Evolutionary conservation across 345 rosid genomes (phyloP).

Genomic region (Camelina sativa): DNA sequence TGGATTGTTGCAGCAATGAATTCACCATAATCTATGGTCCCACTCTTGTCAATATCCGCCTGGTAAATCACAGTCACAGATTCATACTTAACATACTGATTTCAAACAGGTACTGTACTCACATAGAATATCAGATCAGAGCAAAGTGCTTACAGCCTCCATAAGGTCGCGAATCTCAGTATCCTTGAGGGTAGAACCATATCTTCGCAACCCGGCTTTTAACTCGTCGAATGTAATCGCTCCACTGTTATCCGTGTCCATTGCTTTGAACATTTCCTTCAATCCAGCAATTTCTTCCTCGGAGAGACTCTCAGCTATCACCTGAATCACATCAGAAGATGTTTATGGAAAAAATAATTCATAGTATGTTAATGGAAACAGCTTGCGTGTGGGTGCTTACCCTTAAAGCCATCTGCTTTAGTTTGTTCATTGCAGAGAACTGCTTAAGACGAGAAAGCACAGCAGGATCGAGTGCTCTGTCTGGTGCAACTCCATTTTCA

Average conservation of each 20-base stretch:
- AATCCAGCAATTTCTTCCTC: conserved; percentile 99
- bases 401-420: conserved; percentile 98
- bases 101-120: conserved; percentile 14
- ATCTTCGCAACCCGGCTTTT: conserved; percentile 93
- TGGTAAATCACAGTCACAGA: conserved; percentile 44
- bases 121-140: conserved; percentile 24
- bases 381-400: conserved; percentile 46
- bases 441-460: conserved; percentile 96
- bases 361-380: neutral
- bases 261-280: conserved; percentile 87
- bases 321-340: conserved; percentile 55
- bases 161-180: conserved; percentile 95
- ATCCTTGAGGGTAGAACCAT: conserved; percentile 95
- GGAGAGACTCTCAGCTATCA: conserved; percentile 96
- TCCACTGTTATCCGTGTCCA: conserved; percentile 97
- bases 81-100: conserved; percentile 16
- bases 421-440: conserved; percentile 98
- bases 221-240: conserved; percentile 98
- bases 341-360: conserved; percentile 9
- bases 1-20: conserved; percentile 98
- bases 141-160: conserved; percentile 80
- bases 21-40: conserved; percentile 94
- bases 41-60: conserved; percentile 99
- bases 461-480: conserved; percentile 88
- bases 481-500: conserved; percentile 99